phyloP scores from a whole-genome alignment of 2,329 filamentous ascomycete genomes.

The Calonectria naviculata region DNA sequence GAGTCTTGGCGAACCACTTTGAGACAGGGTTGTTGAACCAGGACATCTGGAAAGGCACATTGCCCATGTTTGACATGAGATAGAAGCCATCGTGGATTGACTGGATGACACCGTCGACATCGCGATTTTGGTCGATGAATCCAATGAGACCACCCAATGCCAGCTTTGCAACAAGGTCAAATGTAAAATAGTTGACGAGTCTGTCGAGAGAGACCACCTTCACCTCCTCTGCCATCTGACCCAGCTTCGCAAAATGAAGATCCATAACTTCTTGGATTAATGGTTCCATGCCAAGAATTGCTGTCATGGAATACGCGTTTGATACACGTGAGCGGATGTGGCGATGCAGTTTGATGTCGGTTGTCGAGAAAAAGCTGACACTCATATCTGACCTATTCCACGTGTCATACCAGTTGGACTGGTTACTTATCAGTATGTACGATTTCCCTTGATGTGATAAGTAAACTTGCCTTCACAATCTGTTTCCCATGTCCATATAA shows the following conservation, averaged over 20 bases:
- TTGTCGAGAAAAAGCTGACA: constrained; percentile 21
- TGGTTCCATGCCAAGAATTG: constrained; percentile 19
- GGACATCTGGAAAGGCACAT: constrained; percentile 20
- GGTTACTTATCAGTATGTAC: not conserved
- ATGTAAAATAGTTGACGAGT: constrained; percentile 22
- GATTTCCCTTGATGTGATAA: not conserved
- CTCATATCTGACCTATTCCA: constrained; percentile 26
- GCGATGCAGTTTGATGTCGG: constrained; percentile 16
- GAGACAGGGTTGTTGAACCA: constrained; percentile 24
- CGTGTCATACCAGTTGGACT: constrained; percentile 19
- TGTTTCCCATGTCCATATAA: constrained; percentile 23
- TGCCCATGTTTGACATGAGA: constrained; percentile 27
- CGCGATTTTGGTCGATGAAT: constrained; percentile 18
- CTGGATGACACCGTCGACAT: constrained; percentile 22
- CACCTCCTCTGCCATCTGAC: not conserved
- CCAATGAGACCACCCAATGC: constrained; percentile 24
- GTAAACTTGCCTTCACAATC: constrained; percentile 7
- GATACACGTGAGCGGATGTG: constrained; percentile 20
- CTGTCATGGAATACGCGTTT: constrained; percentile 24
- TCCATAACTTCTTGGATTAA: constrained; percentile 21
- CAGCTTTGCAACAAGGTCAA: constrained; percentile 17
- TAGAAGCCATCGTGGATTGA: constrained; percentile 27
- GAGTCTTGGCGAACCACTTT: not conserved
- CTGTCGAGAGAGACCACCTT: not conserved
- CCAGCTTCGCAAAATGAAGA: constrained; percentile 13